Conservation (phyloP, 2,329 filamentous ascomycete species). For the Mycogone perniciosa region DNA sequence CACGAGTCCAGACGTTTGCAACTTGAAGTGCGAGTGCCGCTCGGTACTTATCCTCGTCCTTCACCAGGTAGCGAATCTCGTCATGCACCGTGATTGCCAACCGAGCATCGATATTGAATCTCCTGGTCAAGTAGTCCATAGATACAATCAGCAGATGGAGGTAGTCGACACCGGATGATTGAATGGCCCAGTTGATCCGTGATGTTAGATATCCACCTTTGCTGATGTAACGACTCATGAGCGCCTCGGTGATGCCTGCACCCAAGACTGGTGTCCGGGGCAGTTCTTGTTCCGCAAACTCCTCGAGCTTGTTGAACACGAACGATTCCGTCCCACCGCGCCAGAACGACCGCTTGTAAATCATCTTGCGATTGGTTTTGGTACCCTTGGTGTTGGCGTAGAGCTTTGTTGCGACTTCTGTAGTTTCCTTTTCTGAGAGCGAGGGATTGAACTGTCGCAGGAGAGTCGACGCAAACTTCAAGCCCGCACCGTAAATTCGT, state of each 20-base stretch:
- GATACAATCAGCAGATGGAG: conserved; percentile 85
- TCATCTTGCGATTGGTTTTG: conserved; percentile 67
- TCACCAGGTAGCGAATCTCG: conserved; percentile 90
- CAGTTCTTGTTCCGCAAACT: conserved; percentile 90
- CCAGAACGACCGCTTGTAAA: conserved; percentile 80
- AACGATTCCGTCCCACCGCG: conserved; percentile 94
- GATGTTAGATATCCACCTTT: conserved; percentile 92
- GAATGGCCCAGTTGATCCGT: conserved; percentile 98
- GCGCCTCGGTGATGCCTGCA: conserved; percentile 90
- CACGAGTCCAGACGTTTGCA: conserved; percentile 91
- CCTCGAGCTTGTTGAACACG: conserved; percentile 96
- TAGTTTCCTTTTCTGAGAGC: conserved; percentile 72
- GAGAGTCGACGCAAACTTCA: conserved; percentile 86
- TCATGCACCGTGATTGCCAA: conserved; percentile 94
- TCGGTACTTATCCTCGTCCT: conserved; percentile 77
- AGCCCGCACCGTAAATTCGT: conserved; percentile 93
- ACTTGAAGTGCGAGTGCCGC: conserved; percentile 90
- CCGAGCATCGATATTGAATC: conserved; percentile 78
- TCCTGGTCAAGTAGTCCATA: conserved; percentile 88
- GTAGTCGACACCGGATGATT: conserved; percentile 95
- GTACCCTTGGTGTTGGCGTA: conserved; percentile 88
- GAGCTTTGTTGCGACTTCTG: conserved; percentile 67
- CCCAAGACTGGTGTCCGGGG: conserved; percentile 88
- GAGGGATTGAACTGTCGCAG: conserved; percentile 88
- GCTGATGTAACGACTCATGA: conserved; percentile 81